Base-by-base conservation (phyloP, 768 basidiomycete genomes). In the Lactarius evosmus region DNA sequence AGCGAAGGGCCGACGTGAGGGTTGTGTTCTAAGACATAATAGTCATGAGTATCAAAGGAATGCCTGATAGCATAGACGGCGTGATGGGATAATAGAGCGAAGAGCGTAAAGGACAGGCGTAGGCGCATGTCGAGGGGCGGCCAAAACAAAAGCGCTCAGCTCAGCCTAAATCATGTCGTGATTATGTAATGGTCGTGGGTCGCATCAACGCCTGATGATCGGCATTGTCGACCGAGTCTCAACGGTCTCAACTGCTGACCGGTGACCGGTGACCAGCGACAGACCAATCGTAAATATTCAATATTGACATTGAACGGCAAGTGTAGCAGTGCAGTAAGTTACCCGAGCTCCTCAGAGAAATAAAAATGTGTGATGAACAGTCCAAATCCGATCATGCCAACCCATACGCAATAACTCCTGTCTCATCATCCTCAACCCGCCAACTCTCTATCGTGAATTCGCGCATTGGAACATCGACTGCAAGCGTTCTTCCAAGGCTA, bases 21-120 rank as follows among this genome's bases (percentile, higher is more conserved):
- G 69, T 80, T 75, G 70, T 90, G 85, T 69, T 87, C 85, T 32
- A 93, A 70, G 58, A 88, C 83, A 78, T 95, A 98, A 78, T 99
- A 98, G 69, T 88, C 80, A 74, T 91, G 85, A 16, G 83, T 81
- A 63, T 78, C 71, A 68, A 92, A 87, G 44, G 75, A 77, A 30
- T 82, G 82, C 67, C 78, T 82, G 29, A 71, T 64, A 25, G 77
- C 72, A 44, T 78, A 77, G 60, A 72, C 62, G 53, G 67, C 69
- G 27, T 70, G 68, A 17, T 69, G 69, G n/a, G 70, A 71, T 41
- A 75, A 68, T 30, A 78, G 64, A 36, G 68, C 61, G 25, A 77
- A 69, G 32, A 75, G 65, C 56, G 70, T 38, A 56, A 73, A 66
- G 11, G 63, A 66, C 44, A 71, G 64, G 16, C 60, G 58, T 38